Percentiles rank a stretch among this genome's conserved stretches.
Conservation (phyloP, 305 asterid species). For the Fraxinus latifolia region DNA sequence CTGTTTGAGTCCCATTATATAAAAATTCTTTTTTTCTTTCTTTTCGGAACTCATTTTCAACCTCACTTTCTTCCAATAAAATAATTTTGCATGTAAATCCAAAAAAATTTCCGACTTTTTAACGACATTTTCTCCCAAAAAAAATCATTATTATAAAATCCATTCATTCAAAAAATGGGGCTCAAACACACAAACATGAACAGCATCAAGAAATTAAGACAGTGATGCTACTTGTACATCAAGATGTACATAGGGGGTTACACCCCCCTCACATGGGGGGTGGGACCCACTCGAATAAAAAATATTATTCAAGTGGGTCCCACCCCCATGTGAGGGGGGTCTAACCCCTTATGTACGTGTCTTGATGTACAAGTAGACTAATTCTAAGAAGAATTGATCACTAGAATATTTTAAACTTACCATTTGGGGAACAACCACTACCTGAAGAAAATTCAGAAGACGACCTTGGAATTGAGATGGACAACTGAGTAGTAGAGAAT, state of each 20-base stretch:
- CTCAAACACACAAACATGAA: background rate
- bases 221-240: too few relatives aligned
- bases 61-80: background rate
- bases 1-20: background rate
- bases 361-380: too few relatives aligned
- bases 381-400: background rate
- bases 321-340: too few relatives aligned
- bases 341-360: too few relatives aligned
- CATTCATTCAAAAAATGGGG: background rate
- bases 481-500: constrained; percentile 68
- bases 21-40: background rate
- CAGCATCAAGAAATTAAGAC: background rate
- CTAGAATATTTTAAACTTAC: constrained; percentile 33
- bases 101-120: background rate
- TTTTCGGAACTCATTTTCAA: background rate
- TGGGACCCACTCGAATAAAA: too few relatives aligned
- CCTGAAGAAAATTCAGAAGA: constrained; percentile 57
- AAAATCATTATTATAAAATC: background rate
- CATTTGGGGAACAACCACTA: constrained; percentile 50
- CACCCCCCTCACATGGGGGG: too few relatives aligned
- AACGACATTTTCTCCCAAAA: background rate
- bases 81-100: background rate
- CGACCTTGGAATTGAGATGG: constrained; percentile 65
- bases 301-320: too few relatives aligned
- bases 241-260: too few relatives aligned